Base-by-base conservation (phyloP, 495 filamentous ascomycete genomes). In the Echria macrotheca region DNA sequence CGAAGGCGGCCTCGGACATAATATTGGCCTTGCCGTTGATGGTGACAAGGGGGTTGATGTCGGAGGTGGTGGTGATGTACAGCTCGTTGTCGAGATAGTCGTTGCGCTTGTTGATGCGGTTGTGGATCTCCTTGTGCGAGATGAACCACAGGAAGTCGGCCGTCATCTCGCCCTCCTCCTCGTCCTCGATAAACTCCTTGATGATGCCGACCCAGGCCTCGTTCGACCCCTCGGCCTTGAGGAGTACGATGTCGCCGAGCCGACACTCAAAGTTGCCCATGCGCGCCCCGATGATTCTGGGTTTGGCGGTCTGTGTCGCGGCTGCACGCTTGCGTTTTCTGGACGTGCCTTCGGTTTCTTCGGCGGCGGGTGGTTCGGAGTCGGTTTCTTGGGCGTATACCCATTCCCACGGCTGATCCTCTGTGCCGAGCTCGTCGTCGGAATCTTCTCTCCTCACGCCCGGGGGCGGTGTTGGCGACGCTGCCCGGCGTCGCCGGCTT, bases 361-460 rank as follows among this genome's bases (percentile, higher is more conserved):
- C 54, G n/a, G 32, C 57, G 5, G 54, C 47, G 32, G 62, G 53
- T 1, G 50, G 46, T 36, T 52, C 57, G 3, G 44, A 32, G 2
- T 18, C 29, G 19, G 21, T 22, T 7, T 59, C 54, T 1, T 59
- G 44, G 2, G 66, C 63, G 67, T 93, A 93, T 23, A 96, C 82
- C 91, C 91, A 98, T 62, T 94, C 82, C 93, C 93, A 98, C 1
- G 89, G 88, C 33, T 75, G 71, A 64, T 95, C 89, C 45, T 93
- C 89, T 14, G 80, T 70, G 15, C 89, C 89, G 8, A 94, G 75
- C 61, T 96, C 91, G 56, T 96, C 90, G 69, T 96, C 91, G 10
- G 89, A 95, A 61, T 94, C 89, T 47, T 94, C 89, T 50, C 87
- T 76, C 11, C 74, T 65, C n/a, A 91, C 70, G 17, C 79, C 84